phyloP scores from a whole-genome alignment of 495 filamentous ascomycete genomes.

The Neurospora sp. region DNA sequence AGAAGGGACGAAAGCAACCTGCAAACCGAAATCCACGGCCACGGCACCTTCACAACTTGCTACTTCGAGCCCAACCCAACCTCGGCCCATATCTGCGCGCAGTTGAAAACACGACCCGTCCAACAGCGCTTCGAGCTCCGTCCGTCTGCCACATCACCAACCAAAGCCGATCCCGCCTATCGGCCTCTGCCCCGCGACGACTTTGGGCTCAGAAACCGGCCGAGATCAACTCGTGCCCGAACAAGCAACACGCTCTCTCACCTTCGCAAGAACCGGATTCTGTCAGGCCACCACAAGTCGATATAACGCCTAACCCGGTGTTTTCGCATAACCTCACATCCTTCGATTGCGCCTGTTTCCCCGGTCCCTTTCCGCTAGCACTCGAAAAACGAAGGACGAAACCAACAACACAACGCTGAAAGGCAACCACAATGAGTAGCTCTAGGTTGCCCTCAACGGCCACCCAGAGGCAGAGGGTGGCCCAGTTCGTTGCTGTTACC shows the following conservation, averaged over 20 bases:
- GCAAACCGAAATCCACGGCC: neutral
- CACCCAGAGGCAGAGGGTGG: conserved; percentile 40
- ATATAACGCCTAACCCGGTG: neutral
- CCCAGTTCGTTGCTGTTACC: conserved; percentile 45
- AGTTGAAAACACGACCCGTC: neutral
- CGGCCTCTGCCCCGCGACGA: neutral
- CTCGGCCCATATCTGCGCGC: neutral
- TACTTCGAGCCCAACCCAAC: neutral
- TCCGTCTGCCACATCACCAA: neutral
- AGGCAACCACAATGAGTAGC: neutral
- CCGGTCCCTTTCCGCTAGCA: neutral
- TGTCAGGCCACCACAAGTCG: neutral
- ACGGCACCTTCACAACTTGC: neutral
- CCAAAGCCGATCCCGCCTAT: neutral
- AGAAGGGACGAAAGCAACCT: neutral
- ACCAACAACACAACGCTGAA: neutral
- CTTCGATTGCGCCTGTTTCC: neutral
- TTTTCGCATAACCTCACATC: neutral
- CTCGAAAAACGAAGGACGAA: neutral
- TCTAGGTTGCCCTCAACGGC: conserved; percentile 17
- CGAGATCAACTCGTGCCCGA: neutral
- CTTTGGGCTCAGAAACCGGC: neutral
- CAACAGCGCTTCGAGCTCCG: neutral
- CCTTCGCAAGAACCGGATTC: neutral
- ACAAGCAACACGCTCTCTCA: neutral